Evolutionary conservation across 225 moss, liverwort and hornwort species (phyloP).

Genomic region (Pseudoscleropodium purum): DNA sequence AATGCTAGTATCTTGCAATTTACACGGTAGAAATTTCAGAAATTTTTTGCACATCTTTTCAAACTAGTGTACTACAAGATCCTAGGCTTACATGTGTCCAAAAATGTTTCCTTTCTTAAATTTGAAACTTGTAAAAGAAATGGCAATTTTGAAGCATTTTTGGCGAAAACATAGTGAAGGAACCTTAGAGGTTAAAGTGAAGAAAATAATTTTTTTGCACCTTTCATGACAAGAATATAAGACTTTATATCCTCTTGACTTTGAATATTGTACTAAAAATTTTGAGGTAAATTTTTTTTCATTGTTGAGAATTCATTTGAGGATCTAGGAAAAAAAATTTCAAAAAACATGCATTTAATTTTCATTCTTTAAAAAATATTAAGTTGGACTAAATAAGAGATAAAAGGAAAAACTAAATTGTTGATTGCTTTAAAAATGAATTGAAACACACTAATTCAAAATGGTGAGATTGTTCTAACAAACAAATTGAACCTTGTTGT

Average conservation of each 20-base stretch:
- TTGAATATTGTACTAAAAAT: neutral
- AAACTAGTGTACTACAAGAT: too few species aligned
- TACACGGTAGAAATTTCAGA: too few species aligned
- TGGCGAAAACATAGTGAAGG: too few species aligned
- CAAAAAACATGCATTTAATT: fast-evolving
- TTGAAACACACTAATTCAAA: neutral
- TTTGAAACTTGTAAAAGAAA: too few species aligned
- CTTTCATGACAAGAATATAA: neutral
- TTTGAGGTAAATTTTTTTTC: neutral
- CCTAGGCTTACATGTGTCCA: too few species aligned
- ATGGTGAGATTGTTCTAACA: neutral
- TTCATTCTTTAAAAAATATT: neutral
- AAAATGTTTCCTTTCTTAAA: too few species aligned
- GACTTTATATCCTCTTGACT: neutral
- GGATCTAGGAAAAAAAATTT: neutral
- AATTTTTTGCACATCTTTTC: too few species aligned
- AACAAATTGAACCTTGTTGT: fast-evolving
- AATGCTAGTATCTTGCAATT: too few species aligned
- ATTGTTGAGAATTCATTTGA: neutral
- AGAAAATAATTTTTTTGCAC: too few species aligned
- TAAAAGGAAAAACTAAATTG: fast-evolving
- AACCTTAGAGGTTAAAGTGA: too few species aligned
- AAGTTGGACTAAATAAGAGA: neutral
- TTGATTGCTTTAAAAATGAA: neutral
- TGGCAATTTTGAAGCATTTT: too few species aligned